Conservation (phyloP, 1,284 basidiomycete species). For the Coniophora puteana region DNA sequence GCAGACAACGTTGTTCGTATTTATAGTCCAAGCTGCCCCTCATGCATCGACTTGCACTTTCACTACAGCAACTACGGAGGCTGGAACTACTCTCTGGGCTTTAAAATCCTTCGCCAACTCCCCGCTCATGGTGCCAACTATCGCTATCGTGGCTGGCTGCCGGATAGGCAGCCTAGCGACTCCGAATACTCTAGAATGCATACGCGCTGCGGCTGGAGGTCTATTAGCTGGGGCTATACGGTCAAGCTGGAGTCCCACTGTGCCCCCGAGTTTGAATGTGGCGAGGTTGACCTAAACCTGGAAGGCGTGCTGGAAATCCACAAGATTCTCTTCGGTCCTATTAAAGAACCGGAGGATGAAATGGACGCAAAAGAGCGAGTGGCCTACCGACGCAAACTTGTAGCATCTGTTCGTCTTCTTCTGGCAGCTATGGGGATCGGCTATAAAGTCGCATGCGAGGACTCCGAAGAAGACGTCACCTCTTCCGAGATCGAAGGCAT, state of each 20-base stretch:
- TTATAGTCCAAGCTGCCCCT: slow-evolving; percentile 10
- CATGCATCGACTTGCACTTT: slow-evolving; percentile 16
- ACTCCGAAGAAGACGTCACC: slow-evolving; percentile 4
- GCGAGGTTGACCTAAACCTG: slow-evolving; percentile 6
- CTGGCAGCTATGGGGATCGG: slow-evolving; percentile 10
- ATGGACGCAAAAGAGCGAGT: slow-evolving; percentile 6
- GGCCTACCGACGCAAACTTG: slow-evolving; percentile 7
- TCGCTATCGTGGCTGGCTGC: no score
- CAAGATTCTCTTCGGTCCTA: slow-evolving; percentile 10
- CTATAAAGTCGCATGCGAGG: slow-evolving; percentile 11
- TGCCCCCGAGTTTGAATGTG: slow-evolving; percentile 9
- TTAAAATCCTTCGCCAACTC: slow-evolving; percentile 7
- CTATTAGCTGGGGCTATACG: slow-evolving; percentile 15
- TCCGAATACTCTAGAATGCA: slow-evolving; percentile 4
- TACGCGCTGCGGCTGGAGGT: slow-evolving; percentile 9
- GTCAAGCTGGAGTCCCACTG: no score
- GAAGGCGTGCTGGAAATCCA: slow-evolving; percentile 8
- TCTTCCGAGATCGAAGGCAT: no score
- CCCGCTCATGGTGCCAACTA: no score
- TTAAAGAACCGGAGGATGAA: slow-evolving; percentile 5
- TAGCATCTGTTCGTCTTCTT: slow-evolving; percentile 9
- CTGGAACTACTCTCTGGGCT: slow-evolving; percentile 15
- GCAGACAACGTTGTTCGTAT: slow-evolving; percentile 8
- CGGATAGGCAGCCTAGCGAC: no score
- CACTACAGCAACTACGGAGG: slow-evolving; percentile 5